Evolutionary conservation across 73 alveolate species (phyloP).

Genomic region (Tetrahymena thermophila): DNA sequence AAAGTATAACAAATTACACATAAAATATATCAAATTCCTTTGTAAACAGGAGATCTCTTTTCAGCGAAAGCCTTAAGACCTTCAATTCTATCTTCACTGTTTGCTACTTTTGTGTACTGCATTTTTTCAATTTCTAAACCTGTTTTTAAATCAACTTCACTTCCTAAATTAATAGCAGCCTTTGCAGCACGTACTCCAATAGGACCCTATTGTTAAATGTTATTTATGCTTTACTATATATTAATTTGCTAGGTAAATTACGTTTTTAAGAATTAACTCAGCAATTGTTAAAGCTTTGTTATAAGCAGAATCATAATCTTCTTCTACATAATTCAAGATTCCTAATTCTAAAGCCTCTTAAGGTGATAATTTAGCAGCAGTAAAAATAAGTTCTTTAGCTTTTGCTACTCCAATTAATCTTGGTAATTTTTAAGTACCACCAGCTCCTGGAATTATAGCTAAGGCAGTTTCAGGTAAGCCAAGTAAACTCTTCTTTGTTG

Average conservation of each 20-base stretch:
- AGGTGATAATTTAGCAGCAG: conserved; percentile 79
- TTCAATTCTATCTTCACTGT: conserved; percentile 77
- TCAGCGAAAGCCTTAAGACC: conserved; percentile 85
- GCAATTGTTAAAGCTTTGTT: conserved; percentile 70
- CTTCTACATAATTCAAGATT: conserved; percentile 57
- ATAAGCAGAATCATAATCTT: conserved; percentile 49
- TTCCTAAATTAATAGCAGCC: conserved; percentile 84
- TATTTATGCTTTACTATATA: not conserved
- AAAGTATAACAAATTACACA: not conserved
- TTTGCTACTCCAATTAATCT: conserved; percentile 81
- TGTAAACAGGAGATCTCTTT: conserved; percentile 69
- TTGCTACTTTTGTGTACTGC: conserved; percentile 71
- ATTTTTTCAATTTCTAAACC: conserved; percentile 79
- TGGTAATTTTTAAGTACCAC: conserved; percentile 89
- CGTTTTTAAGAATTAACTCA: conserved; percentile 46
- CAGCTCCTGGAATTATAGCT: conserved; percentile 91
- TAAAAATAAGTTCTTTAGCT: conserved; percentile 89
- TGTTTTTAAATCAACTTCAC: conserved; percentile 73
- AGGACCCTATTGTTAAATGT: conserved; percentile 55
- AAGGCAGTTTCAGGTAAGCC: conserved; percentile 91
- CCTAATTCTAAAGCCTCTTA: conserved; percentile 73
- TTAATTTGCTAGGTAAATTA: not conserved
- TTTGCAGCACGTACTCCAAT: conserved; percentile 78
- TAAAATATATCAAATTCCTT: conserved; percentile 53
- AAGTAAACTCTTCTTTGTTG: conserved; percentile 68